Evolutionary conservation across 257 asterid species (phyloP), one percentile per base, ranked within the genome.

Genomic region (Euphrasia confusa): DNA sequence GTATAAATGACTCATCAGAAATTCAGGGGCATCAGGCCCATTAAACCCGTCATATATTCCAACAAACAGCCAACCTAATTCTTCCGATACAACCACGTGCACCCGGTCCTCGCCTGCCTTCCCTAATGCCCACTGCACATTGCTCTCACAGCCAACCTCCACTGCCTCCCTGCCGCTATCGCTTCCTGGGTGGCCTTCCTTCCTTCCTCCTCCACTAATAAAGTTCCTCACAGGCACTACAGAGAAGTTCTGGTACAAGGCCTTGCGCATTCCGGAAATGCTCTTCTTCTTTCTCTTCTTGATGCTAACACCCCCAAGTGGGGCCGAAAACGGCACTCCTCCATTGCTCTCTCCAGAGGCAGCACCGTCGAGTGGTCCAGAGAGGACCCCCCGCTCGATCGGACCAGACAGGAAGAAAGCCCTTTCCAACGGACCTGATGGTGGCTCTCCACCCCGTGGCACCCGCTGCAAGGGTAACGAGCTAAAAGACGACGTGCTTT

Each of bases 101-200:
- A 91, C 98, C 68, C 96, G 87, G 72, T 91, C 98, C 84, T 91
- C 98, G 4, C 98, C 98, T 0, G 98, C 98, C 74, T 91, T 91
- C 66, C 94, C 94, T 42, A 86, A 63, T 4, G 98, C 98, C 96
- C 98, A 91, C 71, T 91, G 96, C 68, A 79, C 87, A 71, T 91
- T 88, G 65, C 77, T 76, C 73, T 80, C 93, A 27, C 77, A 61
- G n/a, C 66, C 82, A 72, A 71, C 65, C 63, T 78, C 89, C 10
- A 73, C 50, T 15, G 74, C 65, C 75, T 84, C 87, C 63, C 81
- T 76, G 72, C 66, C 64, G 21, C 77, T 54, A 8, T 74, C 88
- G 5, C 58, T 74, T 44, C 33, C 79, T 37, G 72, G 56, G 5
- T 78, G 62, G 14, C 48, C 68, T 7, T 80, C 91, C 79, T 85